These are phyloP conservation scores for Fusarium longipes DNA, from an alignment of 2,329 filamentous ascomycete genomes.

Conservation along the genomic window DNA sequence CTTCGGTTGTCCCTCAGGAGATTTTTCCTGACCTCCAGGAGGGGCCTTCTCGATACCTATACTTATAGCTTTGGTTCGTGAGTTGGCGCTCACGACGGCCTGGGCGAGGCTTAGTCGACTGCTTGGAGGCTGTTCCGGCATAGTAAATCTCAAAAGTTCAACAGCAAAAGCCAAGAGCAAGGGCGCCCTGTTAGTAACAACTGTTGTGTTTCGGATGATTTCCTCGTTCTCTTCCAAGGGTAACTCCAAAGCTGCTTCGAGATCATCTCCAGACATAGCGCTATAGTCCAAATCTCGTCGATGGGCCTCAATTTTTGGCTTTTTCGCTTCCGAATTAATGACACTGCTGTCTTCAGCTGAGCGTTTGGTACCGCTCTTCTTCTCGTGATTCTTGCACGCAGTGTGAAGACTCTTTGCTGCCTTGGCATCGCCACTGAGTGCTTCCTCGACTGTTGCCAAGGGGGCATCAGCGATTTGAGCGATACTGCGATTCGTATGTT, in stretches of 20 bases:
- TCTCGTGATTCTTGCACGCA: conserved; percentile 65
- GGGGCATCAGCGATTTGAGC: conserved; percentile 65
- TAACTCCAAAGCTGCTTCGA: conserved; percentile 71
- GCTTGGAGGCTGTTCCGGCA: conserved; percentile 87
- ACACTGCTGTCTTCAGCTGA: conserved; percentile 39
- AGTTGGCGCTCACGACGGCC: conserved; percentile 85
- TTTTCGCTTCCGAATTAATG: conserved; percentile 44
- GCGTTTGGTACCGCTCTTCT: conserved; percentile 51
- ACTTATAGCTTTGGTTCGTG: conserved; percentile 78
- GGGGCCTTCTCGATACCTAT: conserved; percentile 76
- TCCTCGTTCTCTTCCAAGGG: conserved; percentile 69
- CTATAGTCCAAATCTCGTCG: conserved; percentile 53
- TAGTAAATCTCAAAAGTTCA: conserved; percentile 78
- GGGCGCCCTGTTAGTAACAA: conserved; percentile 84
- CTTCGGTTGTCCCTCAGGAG: conserved; percentile 79
- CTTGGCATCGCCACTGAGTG: conserved; percentile 60
- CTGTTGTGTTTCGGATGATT: conserved; percentile 64
- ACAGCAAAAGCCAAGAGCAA: conserved; percentile 84
- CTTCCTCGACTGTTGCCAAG: conserved; percentile 57
- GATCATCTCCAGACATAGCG: conserved; percentile 63
- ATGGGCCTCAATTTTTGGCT: conserved; percentile 49
- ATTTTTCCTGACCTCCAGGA: conserved; percentile 75
- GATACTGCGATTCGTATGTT: conserved; percentile 54
- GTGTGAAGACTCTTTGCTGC: conserved; percentile 63
- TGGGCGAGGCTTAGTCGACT: conserved; percentile 85